phyloP scores from a whole-genome alignment of 495 filamentous ascomycete genomes.

The Tuber brumale region DNA sequence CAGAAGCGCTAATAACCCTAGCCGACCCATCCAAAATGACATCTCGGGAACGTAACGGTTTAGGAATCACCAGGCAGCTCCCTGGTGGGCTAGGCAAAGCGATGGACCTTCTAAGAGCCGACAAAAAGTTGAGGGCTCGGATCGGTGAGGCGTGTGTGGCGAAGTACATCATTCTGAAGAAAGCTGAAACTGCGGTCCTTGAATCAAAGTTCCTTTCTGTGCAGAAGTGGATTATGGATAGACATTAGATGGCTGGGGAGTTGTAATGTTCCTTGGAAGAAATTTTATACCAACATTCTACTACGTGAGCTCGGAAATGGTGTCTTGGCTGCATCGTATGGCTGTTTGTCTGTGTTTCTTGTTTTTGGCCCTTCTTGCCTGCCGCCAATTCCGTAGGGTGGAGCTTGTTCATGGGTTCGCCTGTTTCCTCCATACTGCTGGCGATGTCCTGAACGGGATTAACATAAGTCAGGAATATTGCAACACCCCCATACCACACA shows the following conservation, averaged over 20 bases:
- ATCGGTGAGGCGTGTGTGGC: constrained; percentile 53
- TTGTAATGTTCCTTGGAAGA: constrained; percentile 16
- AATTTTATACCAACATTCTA: background rate
- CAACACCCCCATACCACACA: background rate
- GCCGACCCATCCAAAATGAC: constrained; percentile 52
- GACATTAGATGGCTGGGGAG: constrained; percentile 45
- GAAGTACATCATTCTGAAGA: constrained; percentile 57
- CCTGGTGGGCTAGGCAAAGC: constrained; percentile 52
- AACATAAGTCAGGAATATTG: background rate
- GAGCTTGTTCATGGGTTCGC: background rate
- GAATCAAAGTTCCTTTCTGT: constrained; percentile 41
- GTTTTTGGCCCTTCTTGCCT: background rate
- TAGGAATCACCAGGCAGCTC: constrained; percentile 52
- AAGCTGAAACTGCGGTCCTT: constrained; percentile 50
- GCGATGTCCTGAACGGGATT: background rate
- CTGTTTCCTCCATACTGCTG: background rate
- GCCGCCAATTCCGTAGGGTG: background rate
- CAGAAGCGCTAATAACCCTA: constrained; percentile 6
- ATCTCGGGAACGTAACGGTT: constrained; percentile 47
- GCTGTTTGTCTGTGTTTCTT: background rate
- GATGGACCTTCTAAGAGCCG: constrained; percentile 47
- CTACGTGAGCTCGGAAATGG: background rate
- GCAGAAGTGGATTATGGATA: constrained; percentile 58
- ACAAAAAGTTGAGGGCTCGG: constrained; percentile 46
- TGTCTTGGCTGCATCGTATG: background rate